phyloP scores from a whole-genome alignment of 805 yeast species.

The Kluyveromyces starmeri region DNA sequence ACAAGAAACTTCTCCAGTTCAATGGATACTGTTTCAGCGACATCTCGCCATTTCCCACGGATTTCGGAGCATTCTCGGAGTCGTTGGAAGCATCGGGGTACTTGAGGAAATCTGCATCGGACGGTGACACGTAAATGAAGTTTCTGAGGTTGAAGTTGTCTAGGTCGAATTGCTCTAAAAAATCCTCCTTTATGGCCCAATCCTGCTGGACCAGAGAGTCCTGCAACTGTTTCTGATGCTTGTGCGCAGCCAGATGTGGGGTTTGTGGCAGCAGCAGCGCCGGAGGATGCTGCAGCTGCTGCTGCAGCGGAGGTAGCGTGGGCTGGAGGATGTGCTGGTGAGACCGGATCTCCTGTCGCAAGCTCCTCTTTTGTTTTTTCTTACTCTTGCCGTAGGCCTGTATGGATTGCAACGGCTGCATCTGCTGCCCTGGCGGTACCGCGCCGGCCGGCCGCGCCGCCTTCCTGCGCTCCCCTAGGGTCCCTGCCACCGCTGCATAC shows the following conservation, averaged over 20 bases:
- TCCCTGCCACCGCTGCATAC: no score
- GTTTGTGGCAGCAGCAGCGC: not conserved
- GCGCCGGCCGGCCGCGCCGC: no score
- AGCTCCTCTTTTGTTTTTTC: no score
- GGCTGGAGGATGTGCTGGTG: no score
- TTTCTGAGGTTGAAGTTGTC: not conserved
- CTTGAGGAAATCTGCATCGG: not conserved
- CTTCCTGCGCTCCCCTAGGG: no score
- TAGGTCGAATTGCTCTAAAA: not conserved
- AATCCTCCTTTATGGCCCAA: not conserved
- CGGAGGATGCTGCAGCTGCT: not conserved
- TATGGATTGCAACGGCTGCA: no score
- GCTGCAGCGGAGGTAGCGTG: not conserved
- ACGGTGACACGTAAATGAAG: slow-evolving; percentile 4
- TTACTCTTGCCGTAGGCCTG: no score
- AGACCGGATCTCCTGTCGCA: no score
- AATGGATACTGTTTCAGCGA: not conserved
- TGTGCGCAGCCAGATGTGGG: not conserved
- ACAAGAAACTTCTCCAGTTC: slow-evolving; percentile 3
- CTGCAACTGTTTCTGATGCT: not conserved
- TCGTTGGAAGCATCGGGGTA: slow-evolving; percentile 1
- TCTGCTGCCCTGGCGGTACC: no score
- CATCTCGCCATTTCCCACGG: not conserved
- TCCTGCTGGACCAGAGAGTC: not conserved
- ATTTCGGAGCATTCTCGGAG: not conserved